Conservation (phyloP, 2,329 filamentous ascomycete genomes). For the Apiospora rasikravindrae region DNA sequence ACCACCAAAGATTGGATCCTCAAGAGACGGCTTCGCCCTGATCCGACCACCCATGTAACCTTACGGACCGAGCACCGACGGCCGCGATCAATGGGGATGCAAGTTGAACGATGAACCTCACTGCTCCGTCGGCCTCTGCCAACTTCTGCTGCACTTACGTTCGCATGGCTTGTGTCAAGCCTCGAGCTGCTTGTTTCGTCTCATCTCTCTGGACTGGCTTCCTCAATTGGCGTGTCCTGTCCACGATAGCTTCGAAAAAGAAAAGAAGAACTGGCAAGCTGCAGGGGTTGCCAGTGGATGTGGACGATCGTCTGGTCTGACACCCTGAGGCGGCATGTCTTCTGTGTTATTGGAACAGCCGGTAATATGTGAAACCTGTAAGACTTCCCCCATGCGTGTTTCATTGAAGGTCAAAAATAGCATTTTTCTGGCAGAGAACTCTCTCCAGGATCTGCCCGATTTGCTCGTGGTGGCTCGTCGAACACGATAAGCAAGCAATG, state of each 20-base stretch:
- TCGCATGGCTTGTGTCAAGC: background rate
- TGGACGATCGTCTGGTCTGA: slow-evolving; percentile 8
- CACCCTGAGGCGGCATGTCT: slow-evolving; percentile 14
- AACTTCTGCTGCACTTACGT: background rate
- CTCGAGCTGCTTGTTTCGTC: slow-evolving; percentile 11
- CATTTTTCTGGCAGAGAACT: background rate
- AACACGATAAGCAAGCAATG: slow-evolving; percentile 1
- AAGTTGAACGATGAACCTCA: background rate
- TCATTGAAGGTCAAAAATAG: slow-evolving; percentile 15
- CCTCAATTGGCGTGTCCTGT: background rate
- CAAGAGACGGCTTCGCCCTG: background rate
- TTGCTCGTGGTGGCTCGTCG: background rate
- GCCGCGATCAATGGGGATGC: background rate
- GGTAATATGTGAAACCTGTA: slow-evolving; percentile 14
- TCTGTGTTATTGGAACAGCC: slow-evolving; percentile 12
- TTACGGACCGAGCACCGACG: background rate
- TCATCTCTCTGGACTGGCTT: background rate
- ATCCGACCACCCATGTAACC: slow-evolving; percentile 7
- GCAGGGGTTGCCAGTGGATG: slow-evolving; percentile 5
- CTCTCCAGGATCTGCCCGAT: slow-evolving; percentile 6
- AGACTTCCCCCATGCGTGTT: slow-evolving; percentile 13
- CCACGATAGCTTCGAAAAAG: slow-evolving; percentile 5
- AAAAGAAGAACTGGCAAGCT: slow-evolving; percentile 5
- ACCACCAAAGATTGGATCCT: background rate
- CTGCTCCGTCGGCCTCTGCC: background rate